A percentile compares a stretch with the other conserved stretches of the same genome.
phyloP scores from a whole-genome alignment of 2,329 filamentous ascomycete species.

The Pseudocercospora macadamiae region DNA sequence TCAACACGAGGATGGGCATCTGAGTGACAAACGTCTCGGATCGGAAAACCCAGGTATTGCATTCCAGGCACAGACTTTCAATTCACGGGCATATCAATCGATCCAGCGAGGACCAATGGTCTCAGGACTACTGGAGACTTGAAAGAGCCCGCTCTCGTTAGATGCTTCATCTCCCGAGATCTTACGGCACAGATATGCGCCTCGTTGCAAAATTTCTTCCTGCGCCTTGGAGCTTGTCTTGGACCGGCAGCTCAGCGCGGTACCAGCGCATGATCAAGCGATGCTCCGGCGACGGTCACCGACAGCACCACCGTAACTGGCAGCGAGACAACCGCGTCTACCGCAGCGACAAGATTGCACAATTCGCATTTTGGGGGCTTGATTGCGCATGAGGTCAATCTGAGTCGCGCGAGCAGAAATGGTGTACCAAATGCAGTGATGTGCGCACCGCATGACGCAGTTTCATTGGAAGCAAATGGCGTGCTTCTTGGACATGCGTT shows the following conservation, averaged over 20 bases:
- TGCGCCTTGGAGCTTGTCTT: neutral
- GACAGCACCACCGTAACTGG: neutral
- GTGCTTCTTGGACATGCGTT: slow-evolving; percentile 1
- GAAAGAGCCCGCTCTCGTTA: neutral
- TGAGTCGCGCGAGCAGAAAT: neutral
- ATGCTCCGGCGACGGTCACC: neutral
- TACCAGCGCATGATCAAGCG: slow-evolving; percentile 3
- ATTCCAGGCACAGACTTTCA: neutral
- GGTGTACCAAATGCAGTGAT: neutral
- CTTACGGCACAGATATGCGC: neutral
- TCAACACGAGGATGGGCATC: neutral
- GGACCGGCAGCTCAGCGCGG: neutral
- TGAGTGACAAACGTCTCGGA: neutral
- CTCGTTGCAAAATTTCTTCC: neutral
- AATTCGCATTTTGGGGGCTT: neutral
- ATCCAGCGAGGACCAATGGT: neutral
- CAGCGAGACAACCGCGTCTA: neutral
- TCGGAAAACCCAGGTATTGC: neutral
- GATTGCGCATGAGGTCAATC: neutral
- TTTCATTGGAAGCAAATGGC: slow-evolving; percentile 5
- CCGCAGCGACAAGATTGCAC: neutral
- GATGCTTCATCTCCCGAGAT: neutral
- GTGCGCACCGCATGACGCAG: slow-evolving; percentile 1
- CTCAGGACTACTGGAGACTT: neutral
- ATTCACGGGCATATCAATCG: too few relatives aligned